Evolutionary conservation across 257 asterid species (phyloP).

Genomic region (Eucommia ulmoides): DNA sequence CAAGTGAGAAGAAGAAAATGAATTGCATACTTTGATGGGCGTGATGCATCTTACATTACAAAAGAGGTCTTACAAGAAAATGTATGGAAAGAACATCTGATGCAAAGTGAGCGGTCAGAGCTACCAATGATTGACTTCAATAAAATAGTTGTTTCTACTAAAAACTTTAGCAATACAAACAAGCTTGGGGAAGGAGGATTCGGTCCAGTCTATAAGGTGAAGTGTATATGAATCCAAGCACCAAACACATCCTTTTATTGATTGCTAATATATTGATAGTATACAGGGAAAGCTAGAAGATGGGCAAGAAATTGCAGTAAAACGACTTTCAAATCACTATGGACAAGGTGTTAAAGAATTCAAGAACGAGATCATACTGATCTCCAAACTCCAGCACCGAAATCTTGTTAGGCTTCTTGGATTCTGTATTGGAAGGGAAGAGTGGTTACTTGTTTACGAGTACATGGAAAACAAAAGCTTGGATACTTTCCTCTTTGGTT

Average conservation of each 20-base stretch:
- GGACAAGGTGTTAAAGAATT: slow-evolving; percentile 11
- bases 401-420: slow-evolving; percentile 12
- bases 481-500: slow-evolving; percentile 12
- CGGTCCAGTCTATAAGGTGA: slow-evolving; percentile 12
- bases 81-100: slow-evolving; percentile 6
- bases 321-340: slow-evolving; percentile 7
- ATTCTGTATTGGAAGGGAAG: slow-evolving; percentile 8
- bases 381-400: slow-evolving; percentile 11
- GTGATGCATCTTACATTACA: no score
- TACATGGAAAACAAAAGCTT: slow-evolving; percentile 13
- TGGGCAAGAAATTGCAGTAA: slow-evolving; percentile 11
- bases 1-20: no score
- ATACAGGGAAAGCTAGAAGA: slow-evolving; percentile 6
- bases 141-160: slow-evolving; percentile 5
- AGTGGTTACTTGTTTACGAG: slow-evolving; percentile 9
- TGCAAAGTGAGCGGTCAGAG: no score
- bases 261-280: neutral
- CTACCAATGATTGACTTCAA: slow-evolving; percentile 6
- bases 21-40: no score
- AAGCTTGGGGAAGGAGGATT: slow-evolving; percentile 15
- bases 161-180: slow-evolving; percentile 8
- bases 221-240: neutral
- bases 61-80: slow-evolving; percentile 6
- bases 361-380: slow-evolving; percentile 7
- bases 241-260: neutral